Conservation (phyloP, 1,284 basidiomycete species). For the Mycosarcoma mackinlayi region DNA sequence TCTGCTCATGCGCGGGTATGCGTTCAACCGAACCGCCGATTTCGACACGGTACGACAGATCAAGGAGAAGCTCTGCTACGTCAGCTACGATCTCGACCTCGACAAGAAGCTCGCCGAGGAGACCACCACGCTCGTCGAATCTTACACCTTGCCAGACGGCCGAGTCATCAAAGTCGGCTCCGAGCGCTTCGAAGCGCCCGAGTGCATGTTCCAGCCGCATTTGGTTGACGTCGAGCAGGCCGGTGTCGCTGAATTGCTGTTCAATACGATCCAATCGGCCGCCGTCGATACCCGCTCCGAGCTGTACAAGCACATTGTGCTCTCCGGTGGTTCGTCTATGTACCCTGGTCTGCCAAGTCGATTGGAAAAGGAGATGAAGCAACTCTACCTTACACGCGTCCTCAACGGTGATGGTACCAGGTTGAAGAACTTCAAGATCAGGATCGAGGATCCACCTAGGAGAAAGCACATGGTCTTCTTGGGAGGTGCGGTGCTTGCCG, state of each 20-base stretch:
- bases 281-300: slow-evolving; percentile 90
- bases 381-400: slow-evolving; percentile 91
- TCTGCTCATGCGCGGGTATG: slow-evolving; percentile 96
- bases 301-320: slow-evolving; percentile 97
- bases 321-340: slow-evolving; percentile 93
- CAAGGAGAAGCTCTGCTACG: slow-evolving; percentile 98
- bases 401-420: slow-evolving; percentile 85
- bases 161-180: slow-evolving; percentile 96
- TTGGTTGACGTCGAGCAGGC: slow-evolving; percentile 97
- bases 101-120: slow-evolving; percentile 95
- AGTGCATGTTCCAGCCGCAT: slow-evolving; percentile 99
- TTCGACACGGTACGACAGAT: slow-evolving; percentile 98
- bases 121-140: slow-evolving; percentile 95
- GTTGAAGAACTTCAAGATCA: slow-evolving; percentile 99
- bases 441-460: slow-evolving; percentile 96
- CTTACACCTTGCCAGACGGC: slow-evolving; percentile 97
- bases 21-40: slow-evolving; percentile 98
- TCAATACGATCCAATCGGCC: slow-evolving; percentile 92
- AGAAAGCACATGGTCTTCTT: slow-evolving; percentile 99
- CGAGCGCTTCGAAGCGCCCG: slow-evolving; percentile 99
- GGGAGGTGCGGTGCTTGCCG: slow-evolving; percentile 82
- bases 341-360: slow-evolving; percentile 96
- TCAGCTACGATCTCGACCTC: slow-evolving; percentile 91
- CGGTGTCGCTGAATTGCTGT: slow-evolving; percentile 96
- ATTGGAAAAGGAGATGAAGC: slow-evolving; percentile 99